Evolutionary conservation across 2,329 filamentous ascomycete species (phyloP), one percentile per base, ranked within the genome.

Genomic region (Phyllosticta paracitricarpa): DNA sequence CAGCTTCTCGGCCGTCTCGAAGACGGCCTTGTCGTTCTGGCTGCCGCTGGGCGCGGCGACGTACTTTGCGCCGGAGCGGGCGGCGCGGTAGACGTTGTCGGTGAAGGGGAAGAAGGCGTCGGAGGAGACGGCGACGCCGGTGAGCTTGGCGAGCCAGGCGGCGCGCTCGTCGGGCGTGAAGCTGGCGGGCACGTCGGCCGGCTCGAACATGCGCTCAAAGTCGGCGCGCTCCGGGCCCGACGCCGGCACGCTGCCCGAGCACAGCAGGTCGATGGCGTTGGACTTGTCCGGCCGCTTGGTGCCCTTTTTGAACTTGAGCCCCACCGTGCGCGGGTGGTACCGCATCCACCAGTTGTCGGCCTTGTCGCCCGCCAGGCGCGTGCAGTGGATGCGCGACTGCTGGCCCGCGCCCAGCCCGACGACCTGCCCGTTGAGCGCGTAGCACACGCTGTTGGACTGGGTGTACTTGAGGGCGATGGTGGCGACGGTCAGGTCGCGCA

Each of bases 321-420:
- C 82, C 57, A 97, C 82, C 12, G 94, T 89, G 59, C 90, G 88
- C 68, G 90, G 87, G 80, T 97, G 89, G 85, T 97, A 97, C 70
- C 94, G 89, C 82, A 99, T 89, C 94, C 93, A 99, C 93, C 93
- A 97, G 82, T 96, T 97, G 77, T 99, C 94, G 56, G 92, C 91
- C 82, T 99, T 99, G 81, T 97, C 93, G 63, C 94, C 94, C 10
- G 94, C 94, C 58, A 99, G 85, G 66, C 94, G 88, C 52, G 94
- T 99, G 84, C 94, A 99, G 83, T 99, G 94, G 69, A 99, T 99
- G 68, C 94, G 89, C 64, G 90, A 96, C 79, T 99, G 94, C 77
- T 99, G 94, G 63, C 94, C 94, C 61, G 94, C 94, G 66, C 94
- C 94, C 61, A 99, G 86, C 66, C 94, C 94, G 68, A 99, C 83